A percentile compares a stretch with the other conserved stretches of the same genome.
Conservation (phyloP, 305 asterid genomes). For the Withania somnifera region DNA sequence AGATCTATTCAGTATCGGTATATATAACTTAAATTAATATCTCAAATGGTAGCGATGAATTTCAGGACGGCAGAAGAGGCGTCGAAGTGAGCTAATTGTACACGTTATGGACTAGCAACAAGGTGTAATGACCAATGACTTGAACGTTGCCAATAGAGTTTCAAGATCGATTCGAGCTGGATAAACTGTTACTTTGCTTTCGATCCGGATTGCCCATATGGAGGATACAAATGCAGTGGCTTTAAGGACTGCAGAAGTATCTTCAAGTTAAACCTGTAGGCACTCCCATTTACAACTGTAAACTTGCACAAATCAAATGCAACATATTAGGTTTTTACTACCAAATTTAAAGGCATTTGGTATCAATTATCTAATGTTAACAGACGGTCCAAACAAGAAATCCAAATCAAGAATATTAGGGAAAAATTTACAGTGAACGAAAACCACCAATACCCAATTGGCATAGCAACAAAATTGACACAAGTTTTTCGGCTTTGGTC, state of each 20-base stretch:
- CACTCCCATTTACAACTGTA: conserved; percentile 52
- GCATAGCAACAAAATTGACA: too few species aligned
- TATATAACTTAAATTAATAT: background rate
- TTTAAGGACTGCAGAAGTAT: conserved; percentile 54
- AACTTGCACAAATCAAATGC: background rate
- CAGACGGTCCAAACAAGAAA: too few species aligned
- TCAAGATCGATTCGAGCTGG: conserved; percentile 59
- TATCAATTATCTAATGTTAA: too few species aligned
- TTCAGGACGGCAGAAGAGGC: conserved; percentile 59
- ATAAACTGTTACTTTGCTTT: conserved; percentile 63
- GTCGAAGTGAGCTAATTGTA: conserved; percentile 46
- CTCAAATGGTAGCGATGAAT: background rate
- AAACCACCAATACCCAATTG: too few species aligned
- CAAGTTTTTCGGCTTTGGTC: too few species aligned
- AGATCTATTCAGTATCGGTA: background rate
- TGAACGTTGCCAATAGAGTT: conserved; percentile 64
- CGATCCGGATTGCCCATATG: conserved; percentile 38
- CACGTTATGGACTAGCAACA: conserved; percentile 61
- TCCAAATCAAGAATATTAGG: too few species aligned
- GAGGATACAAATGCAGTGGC: conserved; percentile 71
- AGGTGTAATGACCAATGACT: conserved; percentile 62
- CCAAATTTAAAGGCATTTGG: too few species aligned
- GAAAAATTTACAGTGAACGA: too few species aligned
- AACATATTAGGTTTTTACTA: background rate
- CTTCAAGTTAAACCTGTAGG: conserved; percentile 51